Percentiles rank a stretch among this genome's conserved stretches.
phyloP scores from a whole-genome alignment of 768 basidiomycete genomes.

The Lentinula edodes region DNA sequence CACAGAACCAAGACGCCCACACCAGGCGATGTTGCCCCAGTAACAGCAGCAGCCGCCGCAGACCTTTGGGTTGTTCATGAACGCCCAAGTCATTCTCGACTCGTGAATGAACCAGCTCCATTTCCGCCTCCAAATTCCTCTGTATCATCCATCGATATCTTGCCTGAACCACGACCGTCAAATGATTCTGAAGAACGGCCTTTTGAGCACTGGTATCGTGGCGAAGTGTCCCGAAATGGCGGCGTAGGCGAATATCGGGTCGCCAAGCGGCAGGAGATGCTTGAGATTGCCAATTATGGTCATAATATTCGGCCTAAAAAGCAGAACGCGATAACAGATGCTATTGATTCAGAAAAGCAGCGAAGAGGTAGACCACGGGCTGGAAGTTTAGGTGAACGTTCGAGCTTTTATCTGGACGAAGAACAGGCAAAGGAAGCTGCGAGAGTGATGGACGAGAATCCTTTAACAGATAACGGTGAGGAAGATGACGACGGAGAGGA shows the following conservation, averaged over 20 bases:
- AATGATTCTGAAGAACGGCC: constrained; percentile 77
- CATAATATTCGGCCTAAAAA: constrained; percentile 31
- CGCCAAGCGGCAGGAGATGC: constrained; percentile 73
- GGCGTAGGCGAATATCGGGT: constrained; percentile 83
- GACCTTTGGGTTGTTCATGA: constrained; percentile 7
- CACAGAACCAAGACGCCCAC: not conserved
- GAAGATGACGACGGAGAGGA: constrained; percentile 44
- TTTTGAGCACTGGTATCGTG: constrained; percentile 88
- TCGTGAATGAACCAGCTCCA: constrained; percentile 63
- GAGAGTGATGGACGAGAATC: constrained; percentile 70
- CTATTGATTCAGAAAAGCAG: constrained; percentile 18
- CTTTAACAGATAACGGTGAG: constrained; percentile 68
- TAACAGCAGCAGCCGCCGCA: not conserved
- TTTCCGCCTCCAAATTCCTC: constrained; percentile 38
- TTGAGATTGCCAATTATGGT: constrained; percentile 84
- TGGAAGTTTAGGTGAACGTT: constrained; percentile 53
- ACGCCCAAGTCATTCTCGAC: constrained; percentile 32
- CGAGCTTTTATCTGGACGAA: constrained; percentile 67
- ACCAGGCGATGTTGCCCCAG: not conserved
- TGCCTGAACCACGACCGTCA: constrained; percentile 49
- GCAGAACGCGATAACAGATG: constrained; percentile 15
- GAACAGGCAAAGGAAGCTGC: constrained; percentile 38
- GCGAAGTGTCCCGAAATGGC: constrained; percentile 80
- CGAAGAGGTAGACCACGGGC: constrained; percentile 44
- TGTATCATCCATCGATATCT: constrained; percentile 34